phyloP scores from a whole-genome alignment of 179 eudicot species.

The Sideroxylon spinosum region DNA sequence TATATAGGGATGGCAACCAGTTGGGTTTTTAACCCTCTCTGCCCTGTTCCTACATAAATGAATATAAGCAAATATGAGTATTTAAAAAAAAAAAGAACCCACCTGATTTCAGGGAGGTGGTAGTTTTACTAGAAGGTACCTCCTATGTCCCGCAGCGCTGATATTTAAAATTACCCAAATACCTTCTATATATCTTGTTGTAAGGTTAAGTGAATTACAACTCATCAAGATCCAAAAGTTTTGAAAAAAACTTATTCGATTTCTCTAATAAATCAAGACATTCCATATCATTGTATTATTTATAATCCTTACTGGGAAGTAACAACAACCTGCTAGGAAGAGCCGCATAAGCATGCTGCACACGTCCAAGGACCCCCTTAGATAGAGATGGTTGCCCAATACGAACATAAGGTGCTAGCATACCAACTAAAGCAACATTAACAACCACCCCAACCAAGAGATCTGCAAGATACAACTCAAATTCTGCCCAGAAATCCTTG shows the following conservation, averaged over 20 bases:
- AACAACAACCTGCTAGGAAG: constrained; percentile 81
- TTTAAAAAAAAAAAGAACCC: neutral
- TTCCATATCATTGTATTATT: neutral
- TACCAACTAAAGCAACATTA: constrained; percentile 85
- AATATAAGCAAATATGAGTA: neutral
- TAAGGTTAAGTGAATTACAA: neutral
- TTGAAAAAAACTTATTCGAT: neutral
- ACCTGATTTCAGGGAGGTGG: too few species aligned
- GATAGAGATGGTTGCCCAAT: constrained; percentile 59
- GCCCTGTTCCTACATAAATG: too few species aligned
- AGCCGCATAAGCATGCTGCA: constrained; percentile 48
- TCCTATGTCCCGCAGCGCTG: too few species aligned
- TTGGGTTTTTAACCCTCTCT: too few species aligned
- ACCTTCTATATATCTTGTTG: neutral
- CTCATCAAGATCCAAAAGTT: neutral
- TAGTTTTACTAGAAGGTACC: too few species aligned
- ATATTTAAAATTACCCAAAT: neutral
- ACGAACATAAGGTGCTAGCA: constrained; percentile 95
- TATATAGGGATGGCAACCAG: too few species aligned
- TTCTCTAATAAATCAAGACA: neutral
- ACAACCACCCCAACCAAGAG: constrained; percentile 82
- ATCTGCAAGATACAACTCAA: constrained; percentile 87
- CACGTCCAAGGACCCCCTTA: constrained; percentile 49
- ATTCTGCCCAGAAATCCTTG: constrained; percentile 93
- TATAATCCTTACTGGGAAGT: neutral